Evolutionary conservation across 2,329 filamentous ascomycete genomes (phyloP), one percentile per base, ranked within the genome.

Genomic region (Monosporascus sp.): DNA sequence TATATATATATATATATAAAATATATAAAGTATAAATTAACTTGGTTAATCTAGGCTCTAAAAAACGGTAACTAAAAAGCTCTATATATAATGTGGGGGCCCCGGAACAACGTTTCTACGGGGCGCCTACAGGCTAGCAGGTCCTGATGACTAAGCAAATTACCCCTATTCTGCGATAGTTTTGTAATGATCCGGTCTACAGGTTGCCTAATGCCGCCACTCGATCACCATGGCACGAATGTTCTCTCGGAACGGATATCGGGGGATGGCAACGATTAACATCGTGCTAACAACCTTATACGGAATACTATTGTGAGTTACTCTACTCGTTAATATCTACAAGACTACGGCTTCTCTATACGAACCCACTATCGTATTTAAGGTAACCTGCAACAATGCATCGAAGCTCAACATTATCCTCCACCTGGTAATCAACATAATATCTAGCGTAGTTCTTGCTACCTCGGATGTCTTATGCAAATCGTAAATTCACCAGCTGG

Each of bases 381-480:
- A 49, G 7, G 52, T 34, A 20, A 40, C 51, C 4, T 54, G 52
- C 37, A 27, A 50, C 26, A 40, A 34, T 8, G 36, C 34, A 1
- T 19, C 40, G n/a, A 20, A 40, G 17, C 11, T 54, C 22, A 56
- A 50, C 44, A 16, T 48, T 7, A 40, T 26, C 5, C 48, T 57
- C 9, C 52, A 55, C 20, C 26, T 55, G 36, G 17, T 52, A 20
- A 16, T 55, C 34, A 55, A 57, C 41, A 37, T 52, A 14, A 31
- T 52, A 8, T 57, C 47, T 5, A 55, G 44, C 11, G 50, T 20
- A 11, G 26, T 52, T 20, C 47, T 55, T 8, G 54, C 53, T 2
- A 56, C 59, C 2, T 57, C 55, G 9, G 57, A 60, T 45, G 56
- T 57, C 48, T 60, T 59, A 57, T 59, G 58, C 59, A 61, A 49